phyloP scores from a whole-genome alignment of 768 basidiomycete genomes.

The Leccinum subgranulosum region DNA sequence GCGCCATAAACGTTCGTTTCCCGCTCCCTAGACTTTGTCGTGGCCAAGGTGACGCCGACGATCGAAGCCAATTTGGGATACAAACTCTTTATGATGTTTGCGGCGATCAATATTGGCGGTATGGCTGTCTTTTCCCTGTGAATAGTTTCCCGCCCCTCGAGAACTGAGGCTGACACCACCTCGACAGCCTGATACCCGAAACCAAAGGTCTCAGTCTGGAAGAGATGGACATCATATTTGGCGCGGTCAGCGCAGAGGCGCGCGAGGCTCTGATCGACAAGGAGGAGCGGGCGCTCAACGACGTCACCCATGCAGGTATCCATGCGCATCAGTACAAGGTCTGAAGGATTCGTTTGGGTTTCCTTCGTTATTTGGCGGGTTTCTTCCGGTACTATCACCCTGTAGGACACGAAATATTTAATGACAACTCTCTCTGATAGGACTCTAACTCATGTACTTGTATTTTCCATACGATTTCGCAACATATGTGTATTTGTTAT shows the following conservation, averaged over 20 bases:
- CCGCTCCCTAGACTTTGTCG: conserved; percentile 53
- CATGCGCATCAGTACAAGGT: neutral
- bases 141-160: conserved; percentile 13
- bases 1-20: neutral
- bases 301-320: neutral
- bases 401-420: too few relatives aligned
- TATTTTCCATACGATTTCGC: too few relatives aligned
- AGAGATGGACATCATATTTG: conserved; percentile 59
- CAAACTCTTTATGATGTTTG: conserved; percentile 79
- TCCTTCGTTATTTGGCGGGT: too few relatives aligned
- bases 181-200: conserved; percentile 53
- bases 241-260: conserved; percentile 51
- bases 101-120: conserved; percentile 65
- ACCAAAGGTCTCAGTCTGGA: conserved; percentile 56
- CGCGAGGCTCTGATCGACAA: conserved; percentile 51
- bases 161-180: neutral
- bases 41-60: conserved; percentile 68
- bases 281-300: conserved; percentile 35
- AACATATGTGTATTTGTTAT: too few relatives aligned
- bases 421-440: too few relatives aligned
- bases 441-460: too few relatives aligned
- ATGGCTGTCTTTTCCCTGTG: conserved; percentile 69
- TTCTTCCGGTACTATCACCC: too few relatives aligned
- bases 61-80: conserved; percentile 61
- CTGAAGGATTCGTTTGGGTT: neutral